Percentiles rank a stretch among this genome's conserved stretches.
Conservation (phyloP, 768 basidiomycete genomes). For the Boletus vermiculosoides region DNA sequence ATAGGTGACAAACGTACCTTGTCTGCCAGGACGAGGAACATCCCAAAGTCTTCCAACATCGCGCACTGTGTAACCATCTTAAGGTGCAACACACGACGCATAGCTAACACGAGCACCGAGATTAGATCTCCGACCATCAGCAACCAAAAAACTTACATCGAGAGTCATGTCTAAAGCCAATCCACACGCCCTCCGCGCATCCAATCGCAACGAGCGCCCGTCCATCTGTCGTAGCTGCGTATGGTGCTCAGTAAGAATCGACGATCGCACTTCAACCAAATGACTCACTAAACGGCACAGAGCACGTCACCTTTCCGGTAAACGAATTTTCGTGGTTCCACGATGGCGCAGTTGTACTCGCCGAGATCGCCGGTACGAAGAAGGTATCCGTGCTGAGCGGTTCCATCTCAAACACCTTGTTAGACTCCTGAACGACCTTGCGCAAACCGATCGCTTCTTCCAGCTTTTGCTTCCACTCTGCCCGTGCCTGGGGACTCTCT, state of each 20-base stretch:
- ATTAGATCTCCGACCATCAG: constrained; percentile 3
- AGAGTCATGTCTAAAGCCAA: constrained; percentile 87
- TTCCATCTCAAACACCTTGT: constrained; percentile 92
- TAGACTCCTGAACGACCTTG: constrained; percentile 86
- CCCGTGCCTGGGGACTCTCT: constrained; percentile 69
- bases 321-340: constrained; percentile 71
- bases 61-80: constrained; percentile 95
- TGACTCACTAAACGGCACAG: constrained; percentile 82
- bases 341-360: constrained; percentile 45
- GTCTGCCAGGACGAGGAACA: constrained; percentile 93
- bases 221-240: constrained; percentile 75
- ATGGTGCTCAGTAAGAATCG: constrained; percentile 9
- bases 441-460: constrained; percentile 86
- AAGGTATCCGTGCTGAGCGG: constrained; percentile 89
- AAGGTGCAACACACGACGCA: constrained; percentile 90
- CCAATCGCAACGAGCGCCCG: constrained; percentile 89
- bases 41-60: constrained; percentile 94
- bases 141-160: constrained; percentile 48
- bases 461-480: constrained; percentile 88
- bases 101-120: constrained; percentile 46
- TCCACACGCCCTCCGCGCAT: constrained; percentile 95
- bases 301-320: constrained; percentile 88
- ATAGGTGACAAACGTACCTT: constrained; percentile 48
- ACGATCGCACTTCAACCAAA: background rate
- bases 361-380: constrained; percentile 64